A percentile compares a stretch with the other conserved stretches of the same genome.
Evolutionary conservation across 2,329 filamentous ascomycete species (phyloP).

Genomic region (Colletotrichum liaoningense): DNA sequence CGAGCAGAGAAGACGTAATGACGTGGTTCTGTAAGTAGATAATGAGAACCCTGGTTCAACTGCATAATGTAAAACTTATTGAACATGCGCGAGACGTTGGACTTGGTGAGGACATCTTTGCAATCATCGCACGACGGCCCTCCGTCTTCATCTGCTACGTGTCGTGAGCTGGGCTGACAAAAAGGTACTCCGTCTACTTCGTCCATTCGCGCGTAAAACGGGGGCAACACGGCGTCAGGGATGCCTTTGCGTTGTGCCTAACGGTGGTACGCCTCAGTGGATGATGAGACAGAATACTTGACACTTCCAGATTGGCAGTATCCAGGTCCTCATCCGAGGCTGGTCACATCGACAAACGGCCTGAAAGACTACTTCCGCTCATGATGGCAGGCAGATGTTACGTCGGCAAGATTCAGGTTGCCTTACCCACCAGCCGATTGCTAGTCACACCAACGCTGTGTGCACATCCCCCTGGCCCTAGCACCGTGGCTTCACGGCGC

Average conservation of each 20-base stretch:
- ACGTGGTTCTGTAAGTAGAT: neutral
- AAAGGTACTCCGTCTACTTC: neutral
- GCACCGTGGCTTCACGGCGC: constrained; percentile 1
- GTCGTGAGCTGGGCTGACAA: neutral
- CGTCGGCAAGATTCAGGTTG: neutral
- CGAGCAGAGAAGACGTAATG: neutral
- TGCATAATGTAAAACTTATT: neutral
- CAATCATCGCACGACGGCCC: too few relatives aligned
- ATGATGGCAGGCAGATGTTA: neutral
- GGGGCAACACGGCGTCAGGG: neutral
- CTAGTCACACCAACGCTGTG: neutral
- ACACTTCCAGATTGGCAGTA: neutral
- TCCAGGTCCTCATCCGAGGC: neutral
- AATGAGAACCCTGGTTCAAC: neutral
- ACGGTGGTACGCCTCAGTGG: neutral
- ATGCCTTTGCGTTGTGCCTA: neutral
- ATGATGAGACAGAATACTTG: neutral
- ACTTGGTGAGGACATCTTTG: too few relatives aligned
- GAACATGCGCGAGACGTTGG: too few relatives aligned
- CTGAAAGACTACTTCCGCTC: neutral
- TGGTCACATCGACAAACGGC: neutral
- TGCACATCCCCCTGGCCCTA: neutral
- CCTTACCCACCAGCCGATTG: constrained; percentile 2
- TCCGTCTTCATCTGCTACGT: too few relatives aligned
- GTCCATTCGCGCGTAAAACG: neutral